Evolutionary conservation across 2,329 filamentous ascomycete genomes (phyloP), one percentile per base, ranked within the genome.

Genomic region (Fusarium concolor): DNA sequence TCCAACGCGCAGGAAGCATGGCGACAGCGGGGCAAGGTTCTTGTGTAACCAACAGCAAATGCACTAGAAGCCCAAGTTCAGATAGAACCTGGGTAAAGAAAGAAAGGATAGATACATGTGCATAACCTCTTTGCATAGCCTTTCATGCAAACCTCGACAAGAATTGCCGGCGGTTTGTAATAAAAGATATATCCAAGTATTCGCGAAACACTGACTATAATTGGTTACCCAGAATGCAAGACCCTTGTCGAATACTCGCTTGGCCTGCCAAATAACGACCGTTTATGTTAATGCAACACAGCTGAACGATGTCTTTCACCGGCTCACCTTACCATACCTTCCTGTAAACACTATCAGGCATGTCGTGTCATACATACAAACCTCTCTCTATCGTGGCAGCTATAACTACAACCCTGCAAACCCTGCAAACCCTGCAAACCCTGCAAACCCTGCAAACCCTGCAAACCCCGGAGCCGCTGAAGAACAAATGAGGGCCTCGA

Each of bases 181-280:
- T 26, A 26, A 3, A 26, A 33, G 31, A 6, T 33, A 31, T 29
- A 15, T 42, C 39, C 24, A 31, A 20, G 11, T 33, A 18, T 47
- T 73, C 56, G 70, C 64, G 60, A 74, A 73, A 53, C 44, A 35
- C 8, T 28, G 18, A 14, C 44, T 46, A 46, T 41, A 18, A 71
- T 71, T 73, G 71, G 71, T 60, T 69, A 65, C 58, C 61, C 59
- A 44, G 35, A 52, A 56, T 64, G 61, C 45, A 45, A 43, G 33
- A 66, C 43, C 70, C 70, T 54, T 44, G 56, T 43, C 52, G 38
- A 60, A 43, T 61, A 38, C 58, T 74, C 71, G 71, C 71, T 74
- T 73, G 65, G 56, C 24, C 59, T 70, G 55, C 68, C 71, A 72
- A 69, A 67, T 71, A 73, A 70, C 64, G 47, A 38, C 56, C 56